Percentiles rank a stretch among this genome's conserved stretches.
Evolutionary conservation across 2,329 filamentous ascomycete genomes (phyloP).

Genomic region (Rhynchosporium secalis): DNA sequence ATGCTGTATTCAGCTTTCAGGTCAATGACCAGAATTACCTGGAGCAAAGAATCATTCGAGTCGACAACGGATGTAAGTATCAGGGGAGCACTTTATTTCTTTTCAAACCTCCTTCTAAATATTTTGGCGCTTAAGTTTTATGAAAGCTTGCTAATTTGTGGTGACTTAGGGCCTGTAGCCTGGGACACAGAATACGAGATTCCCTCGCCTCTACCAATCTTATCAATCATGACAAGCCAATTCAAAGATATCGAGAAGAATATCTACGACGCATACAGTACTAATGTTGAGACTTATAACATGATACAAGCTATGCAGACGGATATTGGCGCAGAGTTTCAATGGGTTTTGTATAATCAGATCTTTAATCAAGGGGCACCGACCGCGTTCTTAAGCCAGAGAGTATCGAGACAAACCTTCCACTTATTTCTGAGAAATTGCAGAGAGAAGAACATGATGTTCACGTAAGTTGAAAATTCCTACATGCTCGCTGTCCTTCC

Average conservation of each 20-base stretch:
- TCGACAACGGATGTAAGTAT: conserved; percentile 13
- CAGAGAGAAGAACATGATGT: background rate
- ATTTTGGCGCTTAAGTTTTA: too few species aligned
- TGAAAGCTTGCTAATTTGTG: background rate
- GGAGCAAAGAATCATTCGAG: background rate
- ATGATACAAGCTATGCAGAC: background rate
- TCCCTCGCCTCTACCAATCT: background rate
- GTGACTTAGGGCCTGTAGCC: background rate
- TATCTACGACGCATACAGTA: background rate
- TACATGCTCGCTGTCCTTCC: background rate
- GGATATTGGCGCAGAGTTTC: background rate
- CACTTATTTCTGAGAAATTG: conserved; percentile 4
- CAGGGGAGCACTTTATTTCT: background rate
- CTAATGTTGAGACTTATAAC: background rate
- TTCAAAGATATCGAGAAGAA: background rate
- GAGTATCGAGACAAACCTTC: background rate
- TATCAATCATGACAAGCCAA: background rate
- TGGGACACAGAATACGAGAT: background rate
- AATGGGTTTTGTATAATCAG: background rate
- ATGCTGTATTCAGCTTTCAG: background rate
- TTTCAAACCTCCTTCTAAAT: too few species aligned
- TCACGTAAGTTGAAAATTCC: background rate
- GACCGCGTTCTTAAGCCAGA: background rate
- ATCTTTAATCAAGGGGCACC: background rate
- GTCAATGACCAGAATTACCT: background rate